Evolutionary conservation across 805 yeast species (phyloP).

Genomic region (Torulaspora franciscae): DNA sequence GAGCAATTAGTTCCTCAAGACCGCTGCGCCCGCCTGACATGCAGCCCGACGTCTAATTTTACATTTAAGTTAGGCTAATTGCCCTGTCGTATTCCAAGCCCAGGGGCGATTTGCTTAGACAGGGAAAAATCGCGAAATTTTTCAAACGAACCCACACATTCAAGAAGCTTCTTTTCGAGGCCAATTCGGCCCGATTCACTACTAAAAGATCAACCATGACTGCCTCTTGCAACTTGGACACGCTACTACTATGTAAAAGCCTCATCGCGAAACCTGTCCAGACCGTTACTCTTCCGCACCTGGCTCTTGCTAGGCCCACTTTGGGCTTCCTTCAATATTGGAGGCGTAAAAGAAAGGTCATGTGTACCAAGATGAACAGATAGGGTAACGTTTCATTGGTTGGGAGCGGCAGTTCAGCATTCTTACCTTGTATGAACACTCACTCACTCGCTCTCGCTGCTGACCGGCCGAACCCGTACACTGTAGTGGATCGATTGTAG

Average conservation of each 20-base stretch:
- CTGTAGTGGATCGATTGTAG: not conserved
- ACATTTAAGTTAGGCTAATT: not conserved
- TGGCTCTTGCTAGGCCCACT: not conserved
- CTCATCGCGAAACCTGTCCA: not conserved
- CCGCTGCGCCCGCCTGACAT: conserved; percentile 6
- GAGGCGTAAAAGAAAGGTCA: conserved; percentile 6
- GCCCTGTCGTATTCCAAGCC: not conserved
- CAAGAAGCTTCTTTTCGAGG: not conserved
- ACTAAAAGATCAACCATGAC: not conserved
- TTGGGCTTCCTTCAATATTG: not conserved
- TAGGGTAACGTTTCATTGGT: conserved; percentile 10
- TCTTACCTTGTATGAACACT: conserved; percentile 3
- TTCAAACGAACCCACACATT: conserved; percentile 7
- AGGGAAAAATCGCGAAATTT: conserved; percentile 11
- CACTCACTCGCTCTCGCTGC: not conserved
- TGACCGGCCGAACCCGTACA: conserved; percentile 1
- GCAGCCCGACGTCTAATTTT: conserved; percentile 4
- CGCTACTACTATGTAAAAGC: conserved; percentile 1
- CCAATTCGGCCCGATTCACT: not conserved
- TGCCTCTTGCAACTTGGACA: conserved; percentile 1
- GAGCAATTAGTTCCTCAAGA: not conserved
- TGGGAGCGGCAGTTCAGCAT: conserved; percentile 4
- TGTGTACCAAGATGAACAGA: not conserved
- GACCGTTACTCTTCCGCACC: conserved; percentile 4
- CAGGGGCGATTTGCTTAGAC: conserved; percentile 7